These are phyloP conservation scores for Capsicum rhomboideum DNA, from an alignment of 257 asterid genomes.

Conservation along the genomic window DNA sequence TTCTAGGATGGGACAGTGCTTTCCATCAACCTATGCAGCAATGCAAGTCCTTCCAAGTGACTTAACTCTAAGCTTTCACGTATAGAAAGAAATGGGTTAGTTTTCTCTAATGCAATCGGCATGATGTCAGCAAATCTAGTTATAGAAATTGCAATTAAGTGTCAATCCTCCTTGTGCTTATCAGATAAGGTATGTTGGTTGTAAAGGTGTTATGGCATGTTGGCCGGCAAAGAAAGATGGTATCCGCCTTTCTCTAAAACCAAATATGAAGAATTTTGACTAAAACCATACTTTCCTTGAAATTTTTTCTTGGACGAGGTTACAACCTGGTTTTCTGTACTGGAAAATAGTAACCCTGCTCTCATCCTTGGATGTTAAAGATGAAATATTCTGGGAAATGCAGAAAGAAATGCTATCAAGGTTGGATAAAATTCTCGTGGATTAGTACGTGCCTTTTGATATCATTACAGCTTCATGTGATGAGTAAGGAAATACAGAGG, in stretches of 20 bases:
- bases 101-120: conserved; percentile 91
- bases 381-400: conserved; percentile 62
- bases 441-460: conserved; percentile 63
- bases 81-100: conserved; percentile 43
- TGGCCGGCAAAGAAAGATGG: conserved; percentile 23
- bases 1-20: conserved; percentile 94
- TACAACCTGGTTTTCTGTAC: conserved; percentile 86
- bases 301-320: conserved; percentile 90
- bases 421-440: conserved; percentile 56
- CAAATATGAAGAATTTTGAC: conserved; percentile 72
- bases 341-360: conserved; percentile 80
- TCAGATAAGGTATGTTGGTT: no score
- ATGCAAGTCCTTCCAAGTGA: conserved; percentile 45
- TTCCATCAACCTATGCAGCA: no score
- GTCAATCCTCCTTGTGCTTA: no score
- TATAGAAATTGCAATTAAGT: no score
- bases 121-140: conserved; percentile 68
- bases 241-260: conserved; percentile 40
- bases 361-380: no score
- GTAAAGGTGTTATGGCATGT: no score
- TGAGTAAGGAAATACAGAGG: conserved; percentile 71
- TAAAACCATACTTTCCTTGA: conserved; percentile 65
- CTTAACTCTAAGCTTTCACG: conserved; percentile 33
- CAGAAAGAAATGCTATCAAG: conserved; percentile 62
- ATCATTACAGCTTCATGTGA: conserved; percentile 65